These are phyloP conservation scores for Amylocystis lapponica DNA, from an alignment of 768 basidiomycete genomes.

Conservation along the genomic window DNA sequence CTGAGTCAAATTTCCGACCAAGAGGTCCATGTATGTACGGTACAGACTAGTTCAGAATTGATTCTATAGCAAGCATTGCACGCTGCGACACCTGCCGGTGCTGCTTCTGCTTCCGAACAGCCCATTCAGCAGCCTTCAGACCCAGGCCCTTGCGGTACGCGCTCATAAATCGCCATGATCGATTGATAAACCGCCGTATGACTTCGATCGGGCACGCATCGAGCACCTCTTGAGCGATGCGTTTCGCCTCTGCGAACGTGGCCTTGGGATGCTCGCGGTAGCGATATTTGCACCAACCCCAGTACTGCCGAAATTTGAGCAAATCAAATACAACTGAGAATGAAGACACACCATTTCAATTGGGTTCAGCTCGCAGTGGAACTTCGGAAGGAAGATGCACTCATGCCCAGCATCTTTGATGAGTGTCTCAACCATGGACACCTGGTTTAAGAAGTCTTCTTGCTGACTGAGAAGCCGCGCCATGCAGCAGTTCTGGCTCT, in stretches of 20 bases:
- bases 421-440: conserved; percentile 27
- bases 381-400: conserved; percentile 39
- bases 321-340: neutral
- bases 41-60: no score
- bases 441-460: conserved; percentile 34
- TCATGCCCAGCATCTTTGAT: conserved; percentile 29
- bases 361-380: conserved; percentile 42
- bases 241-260: conserved; percentile 28
- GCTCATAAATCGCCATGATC: conserved; percentile 30
- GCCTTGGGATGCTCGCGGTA: conserved; percentile 27
- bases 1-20: no score
- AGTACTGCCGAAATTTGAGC: conserved; percentile 14
- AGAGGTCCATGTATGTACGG: no score
- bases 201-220: conserved; percentile 33
- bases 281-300: conserved; percentile 32
- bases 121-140: conserved; percentile 34
- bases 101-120: conserved; percentile 29
- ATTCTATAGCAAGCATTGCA: conserved; percentile 31
- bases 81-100: conserved; percentile 18
- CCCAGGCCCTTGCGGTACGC: conserved; percentile 31
- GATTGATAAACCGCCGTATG: conserved; percentile 31
- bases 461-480: conserved; percentile 31
- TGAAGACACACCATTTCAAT: conserved; percentile 36
- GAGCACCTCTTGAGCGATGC: conserved; percentile 20
- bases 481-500: conserved; percentile 32